These are phyloP conservation scores for Wickerhamiella musiphila DNA, from an alignment of 805 yeast species.

Conservation along the genomic window DNA sequence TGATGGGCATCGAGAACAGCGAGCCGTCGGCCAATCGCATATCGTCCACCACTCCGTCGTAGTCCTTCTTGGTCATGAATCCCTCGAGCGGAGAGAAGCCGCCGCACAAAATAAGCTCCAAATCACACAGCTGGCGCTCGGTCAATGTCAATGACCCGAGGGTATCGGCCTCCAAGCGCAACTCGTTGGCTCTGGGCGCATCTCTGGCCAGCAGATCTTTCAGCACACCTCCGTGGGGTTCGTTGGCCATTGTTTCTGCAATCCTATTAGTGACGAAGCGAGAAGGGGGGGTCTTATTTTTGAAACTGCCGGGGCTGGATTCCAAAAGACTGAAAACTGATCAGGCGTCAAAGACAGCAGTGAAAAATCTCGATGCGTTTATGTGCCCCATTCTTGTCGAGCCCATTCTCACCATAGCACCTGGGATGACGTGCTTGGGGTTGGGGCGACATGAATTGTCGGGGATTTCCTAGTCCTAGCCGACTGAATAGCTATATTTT, in stretches of 20 bases:
- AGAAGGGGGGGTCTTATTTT: no score
- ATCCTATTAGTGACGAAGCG: no score
- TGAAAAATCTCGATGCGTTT: no score
- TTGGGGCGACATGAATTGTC: no score
- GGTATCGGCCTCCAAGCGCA: constrained; percentile 39
- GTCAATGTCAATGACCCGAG: constrained; percentile 36
- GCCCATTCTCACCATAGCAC: no score
- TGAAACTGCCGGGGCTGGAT: no score
- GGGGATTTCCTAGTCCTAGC: no score
- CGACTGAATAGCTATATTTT: no score
- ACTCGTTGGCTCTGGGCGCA: constrained; percentile 34
- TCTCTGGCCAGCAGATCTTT: constrained; percentile 80
- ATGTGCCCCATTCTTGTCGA: no score
- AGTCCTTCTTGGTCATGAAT: constrained; percentile 51
- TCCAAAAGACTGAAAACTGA: no score
- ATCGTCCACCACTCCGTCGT: constrained; percentile 44
- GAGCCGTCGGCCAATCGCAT: constrained; percentile 61
- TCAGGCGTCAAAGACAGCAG: no score
- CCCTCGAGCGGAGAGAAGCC: constrained; percentile 83
- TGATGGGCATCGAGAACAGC: constrained; percentile 87
- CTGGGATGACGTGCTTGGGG: no score
- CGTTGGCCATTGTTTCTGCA: constrained; percentile 23
- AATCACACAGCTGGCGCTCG: constrained; percentile 81
- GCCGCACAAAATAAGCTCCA: constrained; percentile 81
- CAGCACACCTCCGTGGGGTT: constrained; percentile 85